Evolutionary conservation across 2,329 filamentous ascomycete genomes (phyloP).

Genomic region (Cordyceps farinosa): DNA sequence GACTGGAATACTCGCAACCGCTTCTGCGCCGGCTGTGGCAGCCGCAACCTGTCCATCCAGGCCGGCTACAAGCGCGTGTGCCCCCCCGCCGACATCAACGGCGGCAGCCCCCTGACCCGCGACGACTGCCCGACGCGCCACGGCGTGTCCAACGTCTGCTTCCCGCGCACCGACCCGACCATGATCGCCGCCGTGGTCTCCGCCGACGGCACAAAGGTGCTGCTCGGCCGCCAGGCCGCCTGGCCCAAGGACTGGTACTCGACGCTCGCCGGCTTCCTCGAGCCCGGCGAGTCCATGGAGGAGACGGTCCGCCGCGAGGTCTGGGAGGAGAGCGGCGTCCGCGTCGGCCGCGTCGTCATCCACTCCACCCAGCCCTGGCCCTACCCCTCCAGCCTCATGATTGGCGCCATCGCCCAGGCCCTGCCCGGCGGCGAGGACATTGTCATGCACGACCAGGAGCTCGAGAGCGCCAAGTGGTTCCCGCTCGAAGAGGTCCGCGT

Average conservation of each 20-base stretch:
- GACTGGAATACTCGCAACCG: conserved; percentile 95
- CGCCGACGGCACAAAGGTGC: conserved; percentile 68
- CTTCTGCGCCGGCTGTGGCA: conserved; percentile 87
- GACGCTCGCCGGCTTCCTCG: conserved; percentile 82
- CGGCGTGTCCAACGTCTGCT: conserved; percentile 84
- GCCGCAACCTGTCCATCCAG: conserved; percentile 73
- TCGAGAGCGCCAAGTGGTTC: conserved; percentile 90
- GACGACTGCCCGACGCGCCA: conserved; percentile 75
- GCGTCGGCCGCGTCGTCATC: conserved; percentile 71
- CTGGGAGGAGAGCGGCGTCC: conserved; percentile 80
- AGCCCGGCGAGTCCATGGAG: conserved; percentile 81
- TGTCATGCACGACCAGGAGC: conserved; percentile 81
- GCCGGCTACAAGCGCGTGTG: conserved; percentile 79
- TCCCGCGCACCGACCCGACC: conserved; percentile 88
- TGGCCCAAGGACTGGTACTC: conserved; percentile 86
- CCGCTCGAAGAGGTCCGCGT: conserved; percentile 73
- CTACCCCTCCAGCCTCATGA: conserved; percentile 81
- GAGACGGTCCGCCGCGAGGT: conserved; percentile 80
- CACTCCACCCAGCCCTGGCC: conserved; percentile 87
- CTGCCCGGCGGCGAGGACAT: conserved; percentile 74
- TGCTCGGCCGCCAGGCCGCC: conserved; percentile 80
- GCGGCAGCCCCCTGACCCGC: conserved; percentile 47
- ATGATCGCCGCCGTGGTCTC: conserved; percentile 94
- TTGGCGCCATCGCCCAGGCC: conserved; percentile 83
- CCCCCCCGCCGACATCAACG: conserved; percentile 62